These are phyloP conservation scores for Quercus wislizeni DNA, from an alignment of 306 rosid genomes.

Conservation along the genomic window DNA sequence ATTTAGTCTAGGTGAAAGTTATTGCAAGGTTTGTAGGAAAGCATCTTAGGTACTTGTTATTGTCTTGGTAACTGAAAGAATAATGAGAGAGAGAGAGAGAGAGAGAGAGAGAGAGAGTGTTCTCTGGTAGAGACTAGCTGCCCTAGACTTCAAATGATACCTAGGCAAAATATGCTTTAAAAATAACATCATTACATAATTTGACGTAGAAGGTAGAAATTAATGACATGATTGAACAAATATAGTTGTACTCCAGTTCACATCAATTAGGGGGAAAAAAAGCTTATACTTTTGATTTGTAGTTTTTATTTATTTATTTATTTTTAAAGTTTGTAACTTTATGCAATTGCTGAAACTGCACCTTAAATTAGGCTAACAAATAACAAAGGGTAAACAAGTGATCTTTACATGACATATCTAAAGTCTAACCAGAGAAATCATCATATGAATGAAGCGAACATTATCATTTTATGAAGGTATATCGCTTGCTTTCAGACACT, in stretches of 20 bases:
- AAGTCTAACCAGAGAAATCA: neutral
- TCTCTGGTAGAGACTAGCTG: no score
- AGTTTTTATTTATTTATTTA: no score
- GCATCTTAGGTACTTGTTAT: neutral
- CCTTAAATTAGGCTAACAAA: neutral
- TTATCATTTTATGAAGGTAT: no score
- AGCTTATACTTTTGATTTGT: no score
- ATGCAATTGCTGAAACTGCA: neutral
- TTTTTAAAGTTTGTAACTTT: neutral
- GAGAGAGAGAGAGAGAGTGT: neutral
- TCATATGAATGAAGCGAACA: neutral
- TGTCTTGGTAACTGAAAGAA: neutral
- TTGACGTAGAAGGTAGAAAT: no score
- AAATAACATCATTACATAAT: neutral
- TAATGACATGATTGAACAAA: no score
- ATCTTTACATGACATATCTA: neutral
- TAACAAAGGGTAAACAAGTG: neutral
- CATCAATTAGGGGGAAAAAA: no score
- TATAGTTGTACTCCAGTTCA: no score
- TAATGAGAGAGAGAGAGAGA: neutral
- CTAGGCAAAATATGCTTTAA: neutral
- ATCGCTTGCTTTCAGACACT: no score
- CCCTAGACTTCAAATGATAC: neutral
- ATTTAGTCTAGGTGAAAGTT: neutral
- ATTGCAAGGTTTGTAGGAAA: neutral